phyloP scores from a whole-genome alignment of 257 asterid species.

The Lantana camara region DNA sequence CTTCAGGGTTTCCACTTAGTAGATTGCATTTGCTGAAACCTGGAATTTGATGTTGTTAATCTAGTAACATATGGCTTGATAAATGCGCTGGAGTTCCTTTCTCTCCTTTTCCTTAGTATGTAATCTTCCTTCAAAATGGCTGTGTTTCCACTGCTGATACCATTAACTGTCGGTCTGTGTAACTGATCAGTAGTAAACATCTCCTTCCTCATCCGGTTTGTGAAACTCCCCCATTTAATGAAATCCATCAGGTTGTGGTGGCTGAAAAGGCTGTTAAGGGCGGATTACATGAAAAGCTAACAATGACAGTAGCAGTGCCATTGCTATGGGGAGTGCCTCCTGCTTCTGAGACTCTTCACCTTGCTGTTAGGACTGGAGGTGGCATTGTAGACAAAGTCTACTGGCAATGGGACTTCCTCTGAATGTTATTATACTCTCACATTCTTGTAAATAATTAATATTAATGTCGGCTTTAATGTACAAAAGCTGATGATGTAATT shows the following conservation, averaged over 20 bases:
- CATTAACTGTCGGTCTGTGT: too few species aligned
- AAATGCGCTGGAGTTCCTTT: too few species aligned
- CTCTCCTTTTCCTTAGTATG: too few species aligned
- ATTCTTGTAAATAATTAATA: constrained; percentile 53
- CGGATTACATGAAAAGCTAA: constrained; percentile 87
- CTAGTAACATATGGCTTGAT: constrained; percentile 1
- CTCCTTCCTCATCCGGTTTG: neutral
- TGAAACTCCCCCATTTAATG: neutral
- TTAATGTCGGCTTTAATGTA: constrained; percentile 34
- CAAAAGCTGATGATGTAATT: constrained; percentile 35
- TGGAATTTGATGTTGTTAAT: neutral
- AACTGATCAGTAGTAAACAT: too few species aligned
- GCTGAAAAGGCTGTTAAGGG: constrained; percentile 82
- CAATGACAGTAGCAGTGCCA: constrained; percentile 94
- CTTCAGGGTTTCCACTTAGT: neutral
- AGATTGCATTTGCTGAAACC: neutral
- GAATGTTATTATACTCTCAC: constrained; percentile 31
- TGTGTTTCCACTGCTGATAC: too few species aligned
- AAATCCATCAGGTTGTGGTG: constrained; percentile 69
- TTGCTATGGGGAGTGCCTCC: constrained; percentile 99
- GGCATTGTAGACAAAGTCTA: constrained; percentile 96
- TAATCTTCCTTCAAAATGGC: too few species aligned
- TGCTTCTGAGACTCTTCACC: constrained; percentile 91
- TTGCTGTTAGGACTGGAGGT: constrained; percentile 92
- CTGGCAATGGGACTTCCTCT: constrained; percentile 97